phyloP scores from a whole-genome alignment of 805 yeast species.

The Candida boleticola region DNA sequence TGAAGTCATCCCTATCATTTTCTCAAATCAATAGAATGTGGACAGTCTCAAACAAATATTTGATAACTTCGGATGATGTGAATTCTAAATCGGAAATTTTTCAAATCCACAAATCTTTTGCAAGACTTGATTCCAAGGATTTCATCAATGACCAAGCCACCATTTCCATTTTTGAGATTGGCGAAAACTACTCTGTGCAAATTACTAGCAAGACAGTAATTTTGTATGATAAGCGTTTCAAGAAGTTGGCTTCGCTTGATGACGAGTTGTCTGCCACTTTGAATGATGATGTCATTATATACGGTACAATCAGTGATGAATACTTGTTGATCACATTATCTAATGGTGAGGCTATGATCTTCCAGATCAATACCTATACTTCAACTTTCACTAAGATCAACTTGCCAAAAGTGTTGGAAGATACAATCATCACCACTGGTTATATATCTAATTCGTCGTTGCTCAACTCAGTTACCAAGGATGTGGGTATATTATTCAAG shows the following conservation, averaged over 20 bases:
- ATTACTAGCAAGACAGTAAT: conserved; percentile 65
- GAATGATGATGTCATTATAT: conserved; percentile 54
- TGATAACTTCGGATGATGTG: conserved; percentile 69
- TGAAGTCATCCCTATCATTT: conserved; percentile 67
- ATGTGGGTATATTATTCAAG: conserved; percentile 22
- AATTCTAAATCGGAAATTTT: conserved; percentile 68
- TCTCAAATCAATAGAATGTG: conserved; percentile 73
- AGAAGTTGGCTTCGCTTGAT: conserved; percentile 47
- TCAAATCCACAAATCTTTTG: conserved; percentile 59
- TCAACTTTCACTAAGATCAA: conserved; percentile 32
- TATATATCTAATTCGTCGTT: conserved; percentile 51
- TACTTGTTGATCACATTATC: conserved; percentile 61
- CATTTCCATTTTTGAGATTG: conserved; percentile 61
- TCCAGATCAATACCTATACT: conserved; percentile 38
- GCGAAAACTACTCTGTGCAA: conserved; percentile 62
- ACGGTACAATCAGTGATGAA: conserved; percentile 62
- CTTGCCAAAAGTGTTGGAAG: conserved; percentile 39
- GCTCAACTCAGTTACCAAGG: conserved; percentile 29
- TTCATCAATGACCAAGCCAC: conserved; percentile 65
- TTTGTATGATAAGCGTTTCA: conserved; percentile 59
- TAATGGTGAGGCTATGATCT: conserved; percentile 68
- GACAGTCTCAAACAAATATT: conserved; percentile 62
- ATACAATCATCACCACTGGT: conserved; percentile 66
- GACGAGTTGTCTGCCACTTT: conserved; percentile 26
- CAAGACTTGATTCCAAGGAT: conserved; percentile 57